phyloP scores from a whole-genome alignment of 345 rosid species.

The Heritiera littoralis region DNA sequence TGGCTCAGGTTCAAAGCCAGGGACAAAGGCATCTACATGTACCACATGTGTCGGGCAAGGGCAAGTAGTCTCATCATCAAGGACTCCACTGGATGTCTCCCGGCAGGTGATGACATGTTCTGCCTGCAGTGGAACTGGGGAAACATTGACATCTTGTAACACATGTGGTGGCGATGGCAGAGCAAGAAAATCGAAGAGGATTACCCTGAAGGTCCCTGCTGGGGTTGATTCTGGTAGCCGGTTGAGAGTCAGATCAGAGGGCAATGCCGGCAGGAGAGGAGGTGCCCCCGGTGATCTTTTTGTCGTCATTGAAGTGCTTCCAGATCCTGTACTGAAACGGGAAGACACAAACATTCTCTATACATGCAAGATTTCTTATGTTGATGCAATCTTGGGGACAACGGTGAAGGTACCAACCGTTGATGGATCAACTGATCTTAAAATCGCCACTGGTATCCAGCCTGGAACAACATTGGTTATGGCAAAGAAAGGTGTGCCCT shows the following conservation, averaged over 20 bases:
- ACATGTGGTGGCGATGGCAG: constrained; percentile 43
- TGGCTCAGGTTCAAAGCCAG: constrained; percentile 48
- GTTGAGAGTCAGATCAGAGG: constrained; percentile 45
- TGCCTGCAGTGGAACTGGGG: constrained; percentile 42
- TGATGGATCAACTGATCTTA: constrained; percentile 43
- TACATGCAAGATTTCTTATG: constrained; percentile 45
- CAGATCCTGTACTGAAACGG: constrained; percentile 43
- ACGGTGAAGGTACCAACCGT: constrained; percentile 41
- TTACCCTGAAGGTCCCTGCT: constrained; percentile 43
- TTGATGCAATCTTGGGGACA: constrained; percentile 48
- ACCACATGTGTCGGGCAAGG: constrained; percentile 48
- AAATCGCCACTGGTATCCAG: constrained; percentile 43
- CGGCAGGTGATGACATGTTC: constrained; percentile 47
- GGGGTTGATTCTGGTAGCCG: constrained; percentile 49
- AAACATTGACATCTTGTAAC: constrained; percentile 37
- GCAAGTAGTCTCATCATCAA: constrained; percentile 44
- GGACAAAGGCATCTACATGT: constrained; percentile 39
- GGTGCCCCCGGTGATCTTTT: constrained; percentile 49
- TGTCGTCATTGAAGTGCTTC: constrained; percentile 37
- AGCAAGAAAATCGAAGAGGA: constrained; percentile 37
- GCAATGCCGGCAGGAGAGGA: constrained; percentile 45
- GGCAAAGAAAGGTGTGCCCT: constrained; percentile 33
- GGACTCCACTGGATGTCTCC: constrained; percentile 48
- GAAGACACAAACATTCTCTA: constrained; percentile 38
- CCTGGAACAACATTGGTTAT: constrained; percentile 41